phyloP scores from a whole-genome alignment of 495 filamentous ascomycete genomes.

The Astrothelium subdiscretum region DNA sequence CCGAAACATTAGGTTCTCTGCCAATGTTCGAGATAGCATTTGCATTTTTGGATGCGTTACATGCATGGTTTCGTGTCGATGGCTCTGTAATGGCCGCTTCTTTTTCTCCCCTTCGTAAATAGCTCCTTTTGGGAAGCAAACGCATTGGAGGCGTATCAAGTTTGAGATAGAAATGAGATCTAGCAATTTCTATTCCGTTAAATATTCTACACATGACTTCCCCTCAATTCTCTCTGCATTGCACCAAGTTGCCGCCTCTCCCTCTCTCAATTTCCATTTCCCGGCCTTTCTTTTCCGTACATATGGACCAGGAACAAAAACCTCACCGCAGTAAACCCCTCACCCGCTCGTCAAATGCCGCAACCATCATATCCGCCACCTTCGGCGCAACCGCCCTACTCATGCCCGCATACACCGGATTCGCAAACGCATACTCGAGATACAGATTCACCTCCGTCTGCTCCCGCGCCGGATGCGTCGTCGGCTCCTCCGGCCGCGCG shows the following conservation, averaged over 20 bases:
- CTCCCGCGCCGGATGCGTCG: constrained; percentile 21
- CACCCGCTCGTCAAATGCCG: constrained; percentile 81
- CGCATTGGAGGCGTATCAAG: not conserved
- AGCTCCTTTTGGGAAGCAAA: not conserved
- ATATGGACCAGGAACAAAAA: too few species aligned
- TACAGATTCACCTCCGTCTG: constrained; percentile 62
- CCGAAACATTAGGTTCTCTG: too few species aligned
- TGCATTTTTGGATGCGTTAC: not conserved
- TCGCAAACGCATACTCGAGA: constrained; percentile 72
- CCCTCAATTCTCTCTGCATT: not conserved
- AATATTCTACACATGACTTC: not conserved
- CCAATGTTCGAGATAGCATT: too few species aligned
- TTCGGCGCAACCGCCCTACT: constrained; percentile 71
- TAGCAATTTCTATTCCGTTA: not conserved
- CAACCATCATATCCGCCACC: constrained; percentile 78
- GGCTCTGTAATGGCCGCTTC: not conserved
- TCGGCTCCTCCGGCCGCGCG: constrained; percentile 26
- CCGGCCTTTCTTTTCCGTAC: too few species aligned
- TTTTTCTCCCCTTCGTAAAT: not conserved
- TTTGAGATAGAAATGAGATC: not conserved
- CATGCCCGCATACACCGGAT: constrained; percentile 68
- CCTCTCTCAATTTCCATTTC: not conserved
- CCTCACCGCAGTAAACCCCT: constrained; percentile 33
- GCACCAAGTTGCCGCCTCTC: too few species aligned
- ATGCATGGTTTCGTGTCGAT: not conserved